Evolutionary conservation across 2,329 filamentous ascomycete genomes (phyloP), one percentile per base, ranked within the genome.

Genomic region (Chalara sp.): DNA sequence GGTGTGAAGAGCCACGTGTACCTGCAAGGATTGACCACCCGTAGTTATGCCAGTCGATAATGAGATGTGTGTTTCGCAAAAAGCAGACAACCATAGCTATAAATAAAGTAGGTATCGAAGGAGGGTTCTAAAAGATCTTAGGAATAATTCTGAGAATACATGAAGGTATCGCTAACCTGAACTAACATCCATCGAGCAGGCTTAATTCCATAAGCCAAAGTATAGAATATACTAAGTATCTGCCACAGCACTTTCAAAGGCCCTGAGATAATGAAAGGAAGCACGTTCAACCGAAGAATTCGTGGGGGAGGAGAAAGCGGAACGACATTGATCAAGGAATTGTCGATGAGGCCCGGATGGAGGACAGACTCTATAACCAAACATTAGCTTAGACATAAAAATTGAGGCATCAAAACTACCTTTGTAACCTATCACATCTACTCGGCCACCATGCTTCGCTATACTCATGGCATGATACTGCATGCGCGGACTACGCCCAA

Each of bases 21-120:
- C 79, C 75, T 5, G 79, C 87, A 4, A 99, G 80, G 60, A 99
- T 95, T 6, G 89, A 92, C 76, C 92, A 96, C 59, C 92, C 93
- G 68, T 96, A 97, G 70, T 99, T 99, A 73, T 99, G 93, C 93
- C 93, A 99, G 72, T 99, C 93, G 50, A 97, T 87, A 54, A 97
- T 76, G 4, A 99, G 78, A 51, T 81, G 80, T 39, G 88, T 95
- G 59, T 88, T 85, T 46, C 93, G 84, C 47, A 95, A 67, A 59
- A 83, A 79, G 61, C 87, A 88, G 45, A 89, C 76, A 4, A 91
- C 55, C 28, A 84, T 75, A 12, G 89, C 86, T 37, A 96, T 74
- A 47, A 85, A 80, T 28, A 99, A 79, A 0, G 90, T 95, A 0
- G 93, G 93, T 53, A 97, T 96, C 0, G 92, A 93, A 1, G 93